Percentiles rank a stretch among this genome's conserved stretches.
Evolutionary conservation across 1,284 basidiomycete genomes (phyloP).

Genomic region (Irpex sp.): DNA sequence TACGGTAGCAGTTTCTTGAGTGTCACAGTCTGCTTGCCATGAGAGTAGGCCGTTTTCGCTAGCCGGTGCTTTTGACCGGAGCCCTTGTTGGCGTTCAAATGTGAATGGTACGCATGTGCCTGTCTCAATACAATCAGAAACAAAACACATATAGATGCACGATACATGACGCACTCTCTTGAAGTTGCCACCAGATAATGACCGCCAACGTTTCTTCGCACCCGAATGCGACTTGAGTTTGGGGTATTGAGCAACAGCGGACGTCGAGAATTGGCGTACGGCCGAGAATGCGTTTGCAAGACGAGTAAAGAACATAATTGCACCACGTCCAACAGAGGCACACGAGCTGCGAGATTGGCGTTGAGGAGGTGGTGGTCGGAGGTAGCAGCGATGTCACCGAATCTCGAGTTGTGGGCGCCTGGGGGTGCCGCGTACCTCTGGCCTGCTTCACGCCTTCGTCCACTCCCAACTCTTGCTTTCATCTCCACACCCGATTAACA

Average conservation of each 20-base stretch:
- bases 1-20: conserved; percentile 68
- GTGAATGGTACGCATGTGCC: conserved; percentile 64
- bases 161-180: conserved; percentile 55
- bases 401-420: background rate
- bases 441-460: background rate
- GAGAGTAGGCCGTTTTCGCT: conserved; percentile 59
- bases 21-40: conserved; percentile 52
- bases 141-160: background rate
- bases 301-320: background rate
- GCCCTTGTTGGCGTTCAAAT: conserved; percentile 66
- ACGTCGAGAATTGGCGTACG: conserved; percentile 30
- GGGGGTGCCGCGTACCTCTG: background rate
- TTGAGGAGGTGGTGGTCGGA: background rate
- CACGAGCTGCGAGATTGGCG: background rate
- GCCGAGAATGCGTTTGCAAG: conserved; percentile 14
- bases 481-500: conserved; percentile 20
- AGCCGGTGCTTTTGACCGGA: conserved; percentile 62
- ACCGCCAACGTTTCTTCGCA: conserved; percentile 77
- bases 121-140: conserved; percentile 22
- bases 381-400: background rate
- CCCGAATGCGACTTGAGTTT: conserved; percentile 77
- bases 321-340: background rate
- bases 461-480: background rate
- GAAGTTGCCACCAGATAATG: conserved; percentile 63
- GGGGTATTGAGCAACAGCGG: conserved; percentile 25